These are phyloP conservation scores for Penicillium canariense DNA, from an alignment of 495 filamentous ascomycete species.

Conservation along the genomic window DNA sequence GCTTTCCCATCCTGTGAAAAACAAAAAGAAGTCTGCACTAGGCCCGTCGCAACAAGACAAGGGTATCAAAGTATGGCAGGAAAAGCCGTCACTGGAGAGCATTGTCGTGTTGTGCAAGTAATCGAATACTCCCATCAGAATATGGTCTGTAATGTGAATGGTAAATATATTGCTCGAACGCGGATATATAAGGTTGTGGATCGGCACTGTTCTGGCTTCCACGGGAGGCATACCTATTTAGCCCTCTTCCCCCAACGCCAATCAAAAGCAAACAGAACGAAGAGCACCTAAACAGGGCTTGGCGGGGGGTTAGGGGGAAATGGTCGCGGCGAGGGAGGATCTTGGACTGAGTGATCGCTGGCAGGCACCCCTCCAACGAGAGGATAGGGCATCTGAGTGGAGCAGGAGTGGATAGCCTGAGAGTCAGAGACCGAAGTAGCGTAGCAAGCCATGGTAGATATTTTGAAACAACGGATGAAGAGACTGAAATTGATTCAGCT, in stretches of 20 bases:
- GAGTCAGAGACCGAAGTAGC: background rate
- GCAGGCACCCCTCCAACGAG: constrained; percentile 6
- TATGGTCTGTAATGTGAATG: background rate
- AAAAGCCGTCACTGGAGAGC: background rate
- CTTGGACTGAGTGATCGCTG: constrained; percentile 28
- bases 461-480: background rate
- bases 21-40: background rate
- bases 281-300: constrained; percentile 35
- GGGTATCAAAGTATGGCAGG: constrained; percentile 2
- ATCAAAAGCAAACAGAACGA: background rate
- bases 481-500: background rate
- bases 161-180: background rate
- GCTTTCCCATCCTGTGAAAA: background rate
- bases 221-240: constrained; percentile 17
- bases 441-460: constrained; percentile 8
- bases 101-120: background rate
- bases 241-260: constrained; percentile 19
- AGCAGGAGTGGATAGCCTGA: background rate
- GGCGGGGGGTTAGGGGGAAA: constrained; percentile 45
- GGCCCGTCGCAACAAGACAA: background rate
- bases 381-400: background rate
- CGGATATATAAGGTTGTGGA: background rate
- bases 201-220: too few relatives aligned
- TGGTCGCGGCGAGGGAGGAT: constrained; percentile 42
- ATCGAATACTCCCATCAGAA: constrained; percentile 1